Percentiles rank a stretch among this genome's conserved stretches.
phyloP scores from a whole-genome alignment of 164 flowering plant genomes.

The Umbilicus rupestris region DNA sequence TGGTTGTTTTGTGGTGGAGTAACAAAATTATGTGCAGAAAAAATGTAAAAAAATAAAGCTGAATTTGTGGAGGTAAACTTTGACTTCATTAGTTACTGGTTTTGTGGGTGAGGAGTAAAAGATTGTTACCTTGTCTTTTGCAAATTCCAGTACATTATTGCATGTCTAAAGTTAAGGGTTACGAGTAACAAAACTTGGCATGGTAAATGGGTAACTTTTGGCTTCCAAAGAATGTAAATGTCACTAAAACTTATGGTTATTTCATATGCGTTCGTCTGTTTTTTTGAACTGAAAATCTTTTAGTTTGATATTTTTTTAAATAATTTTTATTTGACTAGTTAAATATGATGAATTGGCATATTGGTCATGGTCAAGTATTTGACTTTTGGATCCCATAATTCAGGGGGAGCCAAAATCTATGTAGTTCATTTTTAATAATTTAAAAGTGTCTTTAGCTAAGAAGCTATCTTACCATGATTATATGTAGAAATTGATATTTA shows the following conservation, averaged over 20 bases:
- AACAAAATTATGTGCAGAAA: not conserved
- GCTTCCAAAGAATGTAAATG: not conserved
- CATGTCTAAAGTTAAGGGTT: not conserved
- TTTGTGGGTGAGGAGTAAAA: not conserved
- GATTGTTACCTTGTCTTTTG: not conserved
- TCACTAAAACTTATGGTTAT: not conserved
- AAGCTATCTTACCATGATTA: not conserved
- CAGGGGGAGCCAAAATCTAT: not conserved
- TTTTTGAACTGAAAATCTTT: too few relatives aligned
- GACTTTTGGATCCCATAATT: conserved; percentile 2
- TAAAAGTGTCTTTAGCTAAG: not conserved
- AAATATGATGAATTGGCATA: not conserved
- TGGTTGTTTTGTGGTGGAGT: not conserved
- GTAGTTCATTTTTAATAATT: not conserved
- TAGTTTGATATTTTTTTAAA: too few relatives aligned
- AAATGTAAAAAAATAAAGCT: not conserved
- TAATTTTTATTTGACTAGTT: too few relatives aligned
- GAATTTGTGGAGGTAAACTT: not conserved
- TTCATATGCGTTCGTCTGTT: not conserved
- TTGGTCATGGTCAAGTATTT: not conserved
- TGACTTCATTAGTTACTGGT: not conserved
- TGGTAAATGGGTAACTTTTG: not conserved
- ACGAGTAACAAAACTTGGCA: not conserved
- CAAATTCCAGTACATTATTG: not conserved
- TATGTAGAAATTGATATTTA: not conserved